A percentile compares a stretch with the other conserved stretches of the same genome.
Conservation (phyloP, 2,329 filamentous ascomycete species). For the Arthrobotrys megalospora region DNA sequence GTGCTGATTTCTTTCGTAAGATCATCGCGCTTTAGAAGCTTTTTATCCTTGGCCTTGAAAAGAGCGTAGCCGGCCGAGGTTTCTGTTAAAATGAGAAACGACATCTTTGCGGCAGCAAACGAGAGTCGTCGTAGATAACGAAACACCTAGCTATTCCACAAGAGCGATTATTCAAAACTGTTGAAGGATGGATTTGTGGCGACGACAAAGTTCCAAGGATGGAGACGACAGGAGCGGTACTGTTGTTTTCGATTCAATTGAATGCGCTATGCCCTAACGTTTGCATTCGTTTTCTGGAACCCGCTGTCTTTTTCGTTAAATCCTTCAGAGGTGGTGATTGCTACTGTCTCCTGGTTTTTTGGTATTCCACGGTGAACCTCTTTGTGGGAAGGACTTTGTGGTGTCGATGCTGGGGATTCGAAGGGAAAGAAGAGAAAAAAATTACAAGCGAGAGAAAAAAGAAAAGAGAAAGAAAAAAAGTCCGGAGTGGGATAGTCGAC, state of each 20-base stretch:
- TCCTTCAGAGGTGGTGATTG: neutral
- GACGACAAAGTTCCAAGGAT: neutral
- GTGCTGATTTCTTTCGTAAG: slow-evolving; percentile 81
- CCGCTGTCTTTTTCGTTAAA: neutral
- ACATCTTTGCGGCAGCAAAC: slow-evolving; percentile 73
- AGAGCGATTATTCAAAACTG: neutral
- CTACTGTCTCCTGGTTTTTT: neutral
- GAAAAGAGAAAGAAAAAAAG: slow-evolving; percentile 7
- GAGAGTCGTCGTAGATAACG: neutral
- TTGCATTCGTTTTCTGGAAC: neutral
- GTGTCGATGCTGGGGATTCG: slow-evolving; percentile 12
- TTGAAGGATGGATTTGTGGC: slow-evolving; percentile 4
- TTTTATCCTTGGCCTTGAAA: slow-evolving; percentile 99
- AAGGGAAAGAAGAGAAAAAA: slow-evolving; percentile 35
- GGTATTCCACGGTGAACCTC: neutral
- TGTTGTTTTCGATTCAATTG: slow-evolving; percentile 1
- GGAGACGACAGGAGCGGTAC: too few relatives aligned
- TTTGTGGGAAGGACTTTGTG: slow-evolving; percentile 11
- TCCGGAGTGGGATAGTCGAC: neutral
- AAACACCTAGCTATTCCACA: neutral
- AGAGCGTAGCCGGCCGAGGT: slow-evolving; percentile 97
- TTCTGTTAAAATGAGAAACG: slow-evolving; percentile 92
- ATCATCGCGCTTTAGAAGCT: slow-evolving; percentile 90
- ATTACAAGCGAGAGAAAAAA: slow-evolving; percentile 16
- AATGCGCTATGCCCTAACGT: neutral